Evolutionary conservation across 2,329 filamentous ascomycete species (phyloP), one percentile per base, ranked within the genome.

Genomic region (Aureobasidium pullulans): DNA sequence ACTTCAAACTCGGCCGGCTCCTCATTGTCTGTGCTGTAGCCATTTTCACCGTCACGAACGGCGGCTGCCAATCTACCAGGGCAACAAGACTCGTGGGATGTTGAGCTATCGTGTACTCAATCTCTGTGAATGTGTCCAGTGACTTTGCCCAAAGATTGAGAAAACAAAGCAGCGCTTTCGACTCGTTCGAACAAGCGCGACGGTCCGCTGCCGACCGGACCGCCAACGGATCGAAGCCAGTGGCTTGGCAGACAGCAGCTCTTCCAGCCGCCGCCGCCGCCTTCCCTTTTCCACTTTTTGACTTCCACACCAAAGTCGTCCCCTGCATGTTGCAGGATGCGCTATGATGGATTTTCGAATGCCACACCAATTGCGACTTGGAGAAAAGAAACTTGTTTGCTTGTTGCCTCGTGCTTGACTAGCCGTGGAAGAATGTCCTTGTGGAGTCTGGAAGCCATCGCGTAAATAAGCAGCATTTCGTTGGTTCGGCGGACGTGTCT

Each of bases 261-360:
- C 19, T 29, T n/a, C n/a, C 46, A 34, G 46, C 46, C 31, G 32
- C 34, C 23, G 32, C 34, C 23, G 47, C 7, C 49, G 6, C 11
- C 31, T 53, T 32, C n/a, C 39, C 23, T 34, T 44, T 23, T 43
- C 7, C 13, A 4, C 11, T 16, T 48, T 48, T 39, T 57, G 23
- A 29, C 15, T 46, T 56, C 29, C 11, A 29, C 19, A 6, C 40
- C 31, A 34, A 56, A 44, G 52, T 56, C 54, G 32, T 57, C 54
- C 54, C 54, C 54, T 57, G 54, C 54, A 57, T 57, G 43, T 2
- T 57, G 43, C 54, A 47, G 54, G 13, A 48, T n/a, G 36, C 54
- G 36, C 54, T 57, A 57, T 19, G 43, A 31, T 19, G 48, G 15
- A 1, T 23, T 7, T 36, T 37, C 3, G 11, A 40, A 8, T 39